Evolutionary conservation across 148 eudicot genomes (phyloP).

Genomic region (Pharnaceum exiguum): DNA sequence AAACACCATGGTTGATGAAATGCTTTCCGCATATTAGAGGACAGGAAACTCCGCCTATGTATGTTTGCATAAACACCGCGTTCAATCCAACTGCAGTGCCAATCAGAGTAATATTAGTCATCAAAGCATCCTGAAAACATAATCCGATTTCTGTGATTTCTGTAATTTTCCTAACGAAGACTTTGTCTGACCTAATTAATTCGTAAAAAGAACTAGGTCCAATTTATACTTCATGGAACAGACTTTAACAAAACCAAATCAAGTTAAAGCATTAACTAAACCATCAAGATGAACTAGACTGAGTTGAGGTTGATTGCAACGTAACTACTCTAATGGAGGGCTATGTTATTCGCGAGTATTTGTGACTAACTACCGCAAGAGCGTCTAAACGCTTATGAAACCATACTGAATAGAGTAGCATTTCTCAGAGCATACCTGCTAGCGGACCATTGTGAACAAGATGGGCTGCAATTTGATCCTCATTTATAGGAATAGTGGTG

Average conservation of each 20-base stretch:
- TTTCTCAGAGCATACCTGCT: slow-evolving; percentile 42
- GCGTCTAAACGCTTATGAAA: neutral
- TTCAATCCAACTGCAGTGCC: slow-evolving; percentile 57
- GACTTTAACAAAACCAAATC: too few species aligned
- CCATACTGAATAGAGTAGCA: neutral
- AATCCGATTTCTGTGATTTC: too few species aligned
- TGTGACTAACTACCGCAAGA: too few species aligned
- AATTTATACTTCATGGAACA: too few species aligned
- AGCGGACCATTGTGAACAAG: slow-evolving; percentile 76
- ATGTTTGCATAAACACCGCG: slow-evolving; percentile 90
- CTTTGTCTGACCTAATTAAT: too few species aligned
- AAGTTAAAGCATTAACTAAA: neutral
- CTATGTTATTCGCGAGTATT: too few species aligned
- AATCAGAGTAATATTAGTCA: too few species aligned
- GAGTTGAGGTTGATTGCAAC: too few species aligned
- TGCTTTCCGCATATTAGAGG: slow-evolving; percentile 72
- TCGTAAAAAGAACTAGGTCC: too few species aligned
- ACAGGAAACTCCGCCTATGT: slow-evolving; percentile 83
- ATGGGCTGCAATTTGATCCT: slow-evolving; percentile 78
- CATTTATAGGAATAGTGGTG: slow-evolving; percentile 61
- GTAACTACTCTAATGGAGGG: too few species aligned
- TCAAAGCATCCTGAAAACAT: too few species aligned
- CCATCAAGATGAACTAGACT: neutral
- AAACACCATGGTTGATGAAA: slow-evolving; percentile 68
- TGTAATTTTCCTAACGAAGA: too few species aligned